Base-by-base conservation (phyloP, 805 yeast species). In the Blastobotrys peoriensis region DNA sequence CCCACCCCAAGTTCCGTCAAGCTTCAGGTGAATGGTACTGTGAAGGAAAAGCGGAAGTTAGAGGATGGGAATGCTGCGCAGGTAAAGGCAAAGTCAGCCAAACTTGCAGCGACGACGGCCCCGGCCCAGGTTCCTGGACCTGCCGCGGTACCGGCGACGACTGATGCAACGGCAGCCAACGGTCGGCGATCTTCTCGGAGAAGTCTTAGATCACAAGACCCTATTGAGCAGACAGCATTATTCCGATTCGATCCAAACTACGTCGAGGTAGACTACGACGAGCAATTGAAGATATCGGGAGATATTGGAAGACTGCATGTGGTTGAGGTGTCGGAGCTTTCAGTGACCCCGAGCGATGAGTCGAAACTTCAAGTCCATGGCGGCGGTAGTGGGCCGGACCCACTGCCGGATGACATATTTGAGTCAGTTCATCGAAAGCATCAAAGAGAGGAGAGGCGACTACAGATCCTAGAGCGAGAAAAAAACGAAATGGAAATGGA, bases 401-500 rank as follows among this genome's bases (percentile, higher is more conserved):
- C 79, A 3, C 62, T 84, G 39, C 53, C 61, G 1, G 83, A 78
- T 57, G 52, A 58, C 0, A 3, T 52, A n/a, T 79, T 66, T 57
- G 54, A 60, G 23, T 49, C 65, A 10, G 75, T 22, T 75, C 89
- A 83, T 61, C 70, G 70, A 35, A 69, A 74, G 33, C 76, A 82
- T 78, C 76, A 74, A 50, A 75, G 75, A 44, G 81, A 79, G 42
- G 95, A 85, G 60, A 73, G 72, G 47, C 69, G 76, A 38, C 78
- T 81, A 75, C 64, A 69, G 22, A 68, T 67, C 28, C 65, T 73
- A 1, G 89, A 83, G 51, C 65, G 75, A 20, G 74, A 70, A 40
- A 70, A 73, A 44, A 66, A 79, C 36, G 64, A 73, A 39, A 59
- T 66, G 5, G 91, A 83, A 54, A 75, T 78, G 23, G 86, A 81